Evolutionary conservation across 83 land plant species (phyloP).

Genomic region (Diphasiastrum complanatum): DNA sequence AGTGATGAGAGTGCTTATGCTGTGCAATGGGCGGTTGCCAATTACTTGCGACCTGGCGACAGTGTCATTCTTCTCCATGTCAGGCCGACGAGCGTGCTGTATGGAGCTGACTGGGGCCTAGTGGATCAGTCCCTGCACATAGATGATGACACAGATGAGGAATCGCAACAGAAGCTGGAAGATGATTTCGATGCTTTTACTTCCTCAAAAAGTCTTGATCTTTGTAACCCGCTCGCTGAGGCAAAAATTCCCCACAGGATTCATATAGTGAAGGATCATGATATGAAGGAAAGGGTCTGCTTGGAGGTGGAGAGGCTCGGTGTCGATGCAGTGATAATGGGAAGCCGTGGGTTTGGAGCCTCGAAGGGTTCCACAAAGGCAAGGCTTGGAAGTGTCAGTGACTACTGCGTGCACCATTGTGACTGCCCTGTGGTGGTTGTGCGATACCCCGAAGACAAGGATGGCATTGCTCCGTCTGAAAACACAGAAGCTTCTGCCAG

Average conservation of each 20-base stretch:
- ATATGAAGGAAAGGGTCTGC: slow-evolving; percentile 85
- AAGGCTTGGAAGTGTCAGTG: slow-evolving; percentile 83
- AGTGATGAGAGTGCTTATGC: slow-evolving; percentile 20
- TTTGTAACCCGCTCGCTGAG: slow-evolving; percentile 62
- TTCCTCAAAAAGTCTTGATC: slow-evolving; percentile 55
- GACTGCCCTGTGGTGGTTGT: slow-evolving; percentile 90
- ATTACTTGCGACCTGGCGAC: slow-evolving; percentile 10
- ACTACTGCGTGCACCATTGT: slow-evolving; percentile 90
- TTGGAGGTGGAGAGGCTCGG: slow-evolving; percentile 86
- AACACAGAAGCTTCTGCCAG: too few species aligned
- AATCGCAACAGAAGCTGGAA: slow-evolving; percentile 47
- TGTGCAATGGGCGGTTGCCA: slow-evolving; percentile 6
- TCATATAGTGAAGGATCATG: slow-evolving; percentile 92
- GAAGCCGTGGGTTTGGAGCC: slow-evolving; percentile 83
- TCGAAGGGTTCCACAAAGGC: slow-evolving; percentile 45
- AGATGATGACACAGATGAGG: slow-evolving; percentile 27
- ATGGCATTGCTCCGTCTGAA: too few species aligned
- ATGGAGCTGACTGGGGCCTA: slow-evolving; percentile 32
- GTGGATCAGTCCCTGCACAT: slow-evolving; percentile 29
- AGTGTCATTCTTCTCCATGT: slow-evolving; percentile 4
- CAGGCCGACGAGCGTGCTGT: slow-evolving; percentile 7
- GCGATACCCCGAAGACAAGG: slow-evolving; percentile 59
- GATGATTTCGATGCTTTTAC: slow-evolving; percentile 74
- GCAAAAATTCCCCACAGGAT: slow-evolving; percentile 69
- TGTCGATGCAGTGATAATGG: slow-evolving; percentile 72